phyloP scores from a whole-genome alignment of 257 asterid genomes.

The Lithospermum erythrorhizon region DNA sequence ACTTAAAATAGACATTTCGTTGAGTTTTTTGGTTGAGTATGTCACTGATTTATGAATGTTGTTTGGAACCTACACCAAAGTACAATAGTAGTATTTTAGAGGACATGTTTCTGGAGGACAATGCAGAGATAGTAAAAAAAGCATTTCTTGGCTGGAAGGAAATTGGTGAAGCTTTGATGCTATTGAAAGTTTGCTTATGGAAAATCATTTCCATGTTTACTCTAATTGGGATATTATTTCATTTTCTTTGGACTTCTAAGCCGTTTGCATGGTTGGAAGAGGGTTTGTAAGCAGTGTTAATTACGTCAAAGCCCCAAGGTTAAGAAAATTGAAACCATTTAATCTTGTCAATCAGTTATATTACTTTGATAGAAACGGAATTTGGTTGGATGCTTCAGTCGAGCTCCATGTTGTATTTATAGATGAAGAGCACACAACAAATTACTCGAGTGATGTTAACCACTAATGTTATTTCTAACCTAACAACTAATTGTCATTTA shows the following conservation, averaged over 20 bases:
- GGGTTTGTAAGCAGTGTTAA: too few species aligned
- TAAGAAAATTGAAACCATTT: too few species aligned
- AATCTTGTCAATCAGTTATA: too few species aligned
- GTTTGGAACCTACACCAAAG: constrained; percentile 52
- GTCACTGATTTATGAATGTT: constrained; percentile 11
- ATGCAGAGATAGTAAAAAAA: constrained; percentile 50
- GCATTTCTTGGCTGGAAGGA: constrained; percentile 69
- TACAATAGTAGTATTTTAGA: constrained; percentile 87
- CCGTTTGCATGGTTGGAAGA: too few species aligned
- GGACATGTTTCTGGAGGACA: constrained; percentile 88
- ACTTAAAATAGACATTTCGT: not conserved
- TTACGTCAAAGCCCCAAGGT: too few species aligned
- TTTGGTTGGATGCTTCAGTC: too few species aligned
- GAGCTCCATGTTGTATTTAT: too few species aligned
- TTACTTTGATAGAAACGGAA: too few species aligned
- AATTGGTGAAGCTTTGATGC: constrained; percentile 60
- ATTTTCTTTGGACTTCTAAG: constrained; percentile 17
- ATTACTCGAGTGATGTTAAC: too few species aligned
- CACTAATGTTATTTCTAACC: too few species aligned
- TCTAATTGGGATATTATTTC: constrained; percentile 12
- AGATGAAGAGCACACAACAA: too few species aligned
- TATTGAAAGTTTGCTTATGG: constrained; percentile 54
- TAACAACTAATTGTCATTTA: too few species aligned
- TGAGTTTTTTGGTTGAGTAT: constrained; percentile 2
- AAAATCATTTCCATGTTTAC: constrained; percentile 7